Base-by-base conservation (phyloP, 495 filamentous ascomycete species). In the Penicillium chermesinum region DNA sequence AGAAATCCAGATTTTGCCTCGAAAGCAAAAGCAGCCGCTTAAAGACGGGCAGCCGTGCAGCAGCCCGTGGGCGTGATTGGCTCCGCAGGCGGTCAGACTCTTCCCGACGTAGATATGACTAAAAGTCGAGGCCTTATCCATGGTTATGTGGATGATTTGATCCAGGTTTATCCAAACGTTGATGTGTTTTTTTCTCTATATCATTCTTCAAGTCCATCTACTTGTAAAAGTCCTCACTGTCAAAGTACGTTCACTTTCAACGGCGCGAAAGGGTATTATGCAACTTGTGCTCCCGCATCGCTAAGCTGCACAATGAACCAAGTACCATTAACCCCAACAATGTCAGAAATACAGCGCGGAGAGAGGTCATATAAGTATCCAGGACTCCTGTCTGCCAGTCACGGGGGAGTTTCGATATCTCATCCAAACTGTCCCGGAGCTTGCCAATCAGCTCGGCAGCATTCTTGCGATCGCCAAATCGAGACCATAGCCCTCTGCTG, bases 211-310 rank as follows among this genome's bases (percentile, higher is more conserved):
- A n/a, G n/a, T n/a, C n/a, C n/a, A n/a, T n/a, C n/a, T n/a, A n/a
- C n/a, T 36, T 18, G 37, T 38, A 8, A 8, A 38, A 18, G n/a
- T n/a, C n/a, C n/a, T n/a, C n/a, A n/a, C n/a, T n/a, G n/a, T n/a
- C n/a, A n/a, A n/a, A n/a, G n/a, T n/a, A n/a, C n/a, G n/a, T n/a
- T n/a, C 19, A 5, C 27, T 1, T 14, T 64, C 50, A 78, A 50
- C 70, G 73, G 44, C 73, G 78, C 55, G 83, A 72, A 25, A 94
- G 52, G 48, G 78, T 94, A 15, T 70, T 83, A 62, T 95, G 84
- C 56, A 96, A 57, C 42, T 76, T 83, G 55, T 95, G 82, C 70
- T 95, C 85, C 64, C 76, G 84, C 80, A 95, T 88, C 7, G 79
- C 75, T 36, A 84, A 68, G 55, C 76, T 78, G 7, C 85, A 56